These are phyloP conservation scores for Plasmodium relictum DNA, from an alignment of 169 alveolate genomes.

Conservation along the genomic window DNA sequence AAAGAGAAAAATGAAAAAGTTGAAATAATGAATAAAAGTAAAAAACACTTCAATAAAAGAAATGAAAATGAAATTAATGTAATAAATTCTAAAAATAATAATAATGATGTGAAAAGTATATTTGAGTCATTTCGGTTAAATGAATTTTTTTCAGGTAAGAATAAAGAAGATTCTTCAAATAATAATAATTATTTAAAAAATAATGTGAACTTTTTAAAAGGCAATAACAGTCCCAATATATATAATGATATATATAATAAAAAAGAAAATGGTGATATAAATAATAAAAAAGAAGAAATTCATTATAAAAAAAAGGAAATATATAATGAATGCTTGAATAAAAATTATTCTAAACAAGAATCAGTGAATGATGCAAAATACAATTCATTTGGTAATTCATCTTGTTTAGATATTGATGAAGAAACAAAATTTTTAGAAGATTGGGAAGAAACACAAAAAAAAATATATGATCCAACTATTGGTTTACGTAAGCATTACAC, in stretches of 20 bases:
- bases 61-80: background rate
- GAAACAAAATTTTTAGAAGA: conserved; percentile 53
- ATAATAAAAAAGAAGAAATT: background rate
- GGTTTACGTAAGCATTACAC: conserved; percentile 69
- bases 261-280: too few species aligned
- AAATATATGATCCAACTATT: conserved; percentile 62
- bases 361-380: background rate
- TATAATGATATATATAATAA: too few species aligned
- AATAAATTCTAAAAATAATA: background rate
- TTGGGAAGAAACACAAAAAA: conserved; percentile 45
- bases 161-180: background rate
- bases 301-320: background rate
- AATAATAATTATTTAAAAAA: background rate
- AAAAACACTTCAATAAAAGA: background rate
- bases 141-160: background rate
- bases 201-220: background rate
- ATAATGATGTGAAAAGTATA: background rate
- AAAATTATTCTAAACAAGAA: background rate
- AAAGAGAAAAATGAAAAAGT: conserved; percentile 3
- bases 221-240: background rate
- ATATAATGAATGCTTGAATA: background rate
- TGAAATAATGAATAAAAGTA: background rate
- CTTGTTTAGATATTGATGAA: conserved; percentile 10
- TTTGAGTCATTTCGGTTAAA: background rate
- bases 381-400: background rate